Percentiles rank a stretch among this genome's conserved stretches.
phyloP scores from a whole-genome alignment of 2,329 filamentous ascomycete genomes.

The Fusarium buxicola region DNA sequence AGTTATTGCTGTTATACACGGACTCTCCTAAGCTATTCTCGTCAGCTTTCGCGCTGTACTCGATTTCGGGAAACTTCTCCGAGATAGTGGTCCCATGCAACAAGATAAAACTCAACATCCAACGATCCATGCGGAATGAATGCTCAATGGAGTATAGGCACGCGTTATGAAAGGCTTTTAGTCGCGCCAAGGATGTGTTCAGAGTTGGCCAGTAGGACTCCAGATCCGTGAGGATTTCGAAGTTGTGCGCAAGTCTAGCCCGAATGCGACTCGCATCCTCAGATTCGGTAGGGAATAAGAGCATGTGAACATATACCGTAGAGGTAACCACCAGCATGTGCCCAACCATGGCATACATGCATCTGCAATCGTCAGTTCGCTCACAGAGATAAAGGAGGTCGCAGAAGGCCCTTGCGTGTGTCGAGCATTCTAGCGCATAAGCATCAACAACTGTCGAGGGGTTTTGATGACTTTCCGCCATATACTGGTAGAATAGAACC shows the following conservation, averaged over 20 bases:
- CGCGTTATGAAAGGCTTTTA: slow-evolving; percentile 18
- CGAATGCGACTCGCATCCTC: slow-evolving; percentile 48
- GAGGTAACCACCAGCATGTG: slow-evolving; percentile 61
- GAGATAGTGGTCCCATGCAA: too few relatives aligned
- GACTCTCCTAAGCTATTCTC: too few relatives aligned
- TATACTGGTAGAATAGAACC: slow-evolving; percentile 62
- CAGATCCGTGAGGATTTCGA: slow-evolving; percentile 55
- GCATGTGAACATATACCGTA: slow-evolving; percentile 58
- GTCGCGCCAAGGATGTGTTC: slow-evolving; percentile 1
- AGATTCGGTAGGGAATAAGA: slow-evolving; percentile 55
- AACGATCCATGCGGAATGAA: slow-evolving; percentile 14
- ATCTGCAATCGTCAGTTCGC: too few relatives aligned
- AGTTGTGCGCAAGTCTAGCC: slow-evolving; percentile 56
- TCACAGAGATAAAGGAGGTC: slow-evolving; percentile 57
- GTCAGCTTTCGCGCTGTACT: too few relatives aligned
- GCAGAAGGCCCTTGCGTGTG: slow-evolving; percentile 55
- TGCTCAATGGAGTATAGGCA: slow-evolving; percentile 3
- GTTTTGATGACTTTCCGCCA: too few relatives aligned
- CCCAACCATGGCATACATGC: slow-evolving; percentile 57
- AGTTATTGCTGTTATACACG: too few relatives aligned
- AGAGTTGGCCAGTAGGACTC: slow-evolving; percentile 53
- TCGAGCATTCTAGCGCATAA: too few relatives aligned
- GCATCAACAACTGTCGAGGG: too few relatives aligned
- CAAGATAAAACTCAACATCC: slow-evolving; percentile 24
- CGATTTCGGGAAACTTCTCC: too few relatives aligned